These are phyloP conservation scores for Zygoascus ofunaensis DNA, from an alignment of 805 yeast species.

Conservation along the genomic window DNA sequence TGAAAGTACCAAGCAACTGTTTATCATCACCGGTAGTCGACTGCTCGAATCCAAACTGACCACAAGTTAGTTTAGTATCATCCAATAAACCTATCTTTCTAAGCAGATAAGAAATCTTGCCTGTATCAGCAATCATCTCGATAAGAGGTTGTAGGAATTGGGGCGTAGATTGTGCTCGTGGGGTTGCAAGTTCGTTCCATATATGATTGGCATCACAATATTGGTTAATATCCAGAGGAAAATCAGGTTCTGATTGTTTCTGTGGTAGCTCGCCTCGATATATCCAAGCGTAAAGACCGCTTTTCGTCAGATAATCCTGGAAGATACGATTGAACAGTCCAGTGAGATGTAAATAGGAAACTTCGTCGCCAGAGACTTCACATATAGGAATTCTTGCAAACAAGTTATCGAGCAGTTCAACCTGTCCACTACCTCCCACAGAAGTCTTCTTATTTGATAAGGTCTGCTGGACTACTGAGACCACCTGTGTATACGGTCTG, in stretches of 20 bases:
- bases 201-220: background rate
- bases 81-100: too few species aligned
- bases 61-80: too few species aligned
- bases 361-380: conserved; percentile 1
- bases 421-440: background rate
- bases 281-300: background rate
- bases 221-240: background rate
- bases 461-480: conserved; percentile 2
- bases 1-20: background rate
- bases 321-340: background rate
- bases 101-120: conserved; percentile 3
- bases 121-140: background rate
- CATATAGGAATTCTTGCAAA: background rate
- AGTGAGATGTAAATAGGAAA: background rate
- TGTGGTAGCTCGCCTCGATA: background rate
- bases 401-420: conserved; percentile 6
- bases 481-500: conserved; percentile 6
- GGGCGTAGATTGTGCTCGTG: background rate
- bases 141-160: background rate
- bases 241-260: background rate
- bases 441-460: background rate
- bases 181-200: background rate
- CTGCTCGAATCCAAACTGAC: too few species aligned
- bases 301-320: conserved; percentile 1
- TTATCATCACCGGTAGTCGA: too few species aligned